A percentile compares a stretch with the other conserved stretches of the same genome.
These are phyloP conservation scores for Penicillium mononematosum DNA, from an alignment of 495 filamentous ascomycete genomes.

Conservation along the genomic window DNA sequence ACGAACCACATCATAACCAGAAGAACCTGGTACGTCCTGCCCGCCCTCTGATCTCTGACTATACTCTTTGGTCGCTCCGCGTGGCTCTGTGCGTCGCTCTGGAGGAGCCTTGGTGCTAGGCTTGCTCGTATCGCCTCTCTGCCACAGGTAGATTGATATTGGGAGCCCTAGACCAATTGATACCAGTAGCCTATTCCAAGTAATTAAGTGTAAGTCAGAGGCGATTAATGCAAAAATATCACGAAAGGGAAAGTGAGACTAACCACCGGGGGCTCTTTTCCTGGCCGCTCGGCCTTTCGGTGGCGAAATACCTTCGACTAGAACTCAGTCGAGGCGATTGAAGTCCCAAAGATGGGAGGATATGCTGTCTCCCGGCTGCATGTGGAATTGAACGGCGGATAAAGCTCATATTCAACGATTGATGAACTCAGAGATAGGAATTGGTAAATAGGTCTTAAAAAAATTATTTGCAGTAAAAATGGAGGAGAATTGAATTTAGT, in stretches of 20 bases:
- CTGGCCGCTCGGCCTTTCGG: background rate
- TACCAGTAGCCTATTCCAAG: background rate
- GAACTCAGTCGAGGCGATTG: background rate
- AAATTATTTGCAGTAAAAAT: background rate
- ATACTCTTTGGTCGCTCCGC: constrained; percentile 7
- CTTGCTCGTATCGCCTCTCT: background rate
- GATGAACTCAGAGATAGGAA: background rate
- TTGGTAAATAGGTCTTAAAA: background rate
- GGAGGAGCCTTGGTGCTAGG: background rate
- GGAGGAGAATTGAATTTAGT: background rate
- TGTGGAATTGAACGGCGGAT: background rate
- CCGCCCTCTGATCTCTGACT: background rate
- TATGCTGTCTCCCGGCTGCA: background rate
- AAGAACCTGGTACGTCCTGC: background rate
- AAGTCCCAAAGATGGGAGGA: background rate
- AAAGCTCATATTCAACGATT: background rate
- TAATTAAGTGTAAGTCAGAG: background rate
- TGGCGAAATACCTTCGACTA: background rate
- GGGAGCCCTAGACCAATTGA: background rate
- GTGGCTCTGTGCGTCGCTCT: background rate
- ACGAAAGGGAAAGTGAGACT: background rate
- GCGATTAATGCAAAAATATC: no score
- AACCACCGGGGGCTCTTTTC: background rate
- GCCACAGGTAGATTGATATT: background rate
- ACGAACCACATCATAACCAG: background rate